phyloP scores from a whole-genome alignment of 2,329 filamentous ascomycete species.

The Nannizzia gypsea region DNA sequence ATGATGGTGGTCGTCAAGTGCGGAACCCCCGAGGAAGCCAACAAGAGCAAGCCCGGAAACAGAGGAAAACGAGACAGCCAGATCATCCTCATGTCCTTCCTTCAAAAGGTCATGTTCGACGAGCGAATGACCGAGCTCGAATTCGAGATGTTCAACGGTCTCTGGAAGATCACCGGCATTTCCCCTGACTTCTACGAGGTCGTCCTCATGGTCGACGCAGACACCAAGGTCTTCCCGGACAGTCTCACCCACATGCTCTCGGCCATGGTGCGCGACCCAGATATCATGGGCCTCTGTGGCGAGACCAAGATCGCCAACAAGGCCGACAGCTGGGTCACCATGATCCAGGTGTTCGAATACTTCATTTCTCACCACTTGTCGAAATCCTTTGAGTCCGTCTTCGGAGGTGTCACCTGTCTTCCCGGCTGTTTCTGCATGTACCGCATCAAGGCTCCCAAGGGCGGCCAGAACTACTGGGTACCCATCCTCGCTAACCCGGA shows the following conservation, averaged over 20 bases:
- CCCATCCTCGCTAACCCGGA: conserved; percentile 97
- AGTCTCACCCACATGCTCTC: conserved; percentile 97
- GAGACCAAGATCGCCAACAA: conserved; percentile 99
- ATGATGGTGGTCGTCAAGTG: conserved; percentile 97
- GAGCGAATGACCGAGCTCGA: conserved; percentile 99
- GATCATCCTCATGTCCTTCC: conserved; percentile 97
- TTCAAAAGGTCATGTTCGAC: conserved; percentile 99
- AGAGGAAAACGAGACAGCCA: conserved; percentile 98
- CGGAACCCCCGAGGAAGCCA: conserved; percentile 76
- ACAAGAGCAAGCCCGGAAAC: conserved; percentile 81
- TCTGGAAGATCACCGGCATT: conserved; percentile 98
- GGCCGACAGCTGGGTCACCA: conserved; percentile 82
- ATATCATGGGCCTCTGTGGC: conserved; percentile 97
- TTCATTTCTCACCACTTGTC: conserved; percentile 96
- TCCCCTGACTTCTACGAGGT: conserved; percentile 97
- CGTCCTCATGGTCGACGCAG: conserved; percentile 97
- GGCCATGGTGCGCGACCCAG: conserved; percentile 97
- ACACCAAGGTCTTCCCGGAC: conserved; percentile 98
- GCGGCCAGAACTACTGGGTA: conserved; percentile 98
- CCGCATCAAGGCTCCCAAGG: conserved; percentile 97
- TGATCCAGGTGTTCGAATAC: conserved; percentile 97
- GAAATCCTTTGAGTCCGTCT: conserved; percentile 96
- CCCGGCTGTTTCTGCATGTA: conserved; percentile 99
- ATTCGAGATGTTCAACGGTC: conserved; percentile 98
- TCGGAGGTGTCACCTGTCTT: conserved; percentile 96